A percentile compares a stretch with the other conserved stretches of the same genome.
Conservation (phyloP, 1,139 yeast genomes). For the Yamadazyma membranifaciens region DNA sequence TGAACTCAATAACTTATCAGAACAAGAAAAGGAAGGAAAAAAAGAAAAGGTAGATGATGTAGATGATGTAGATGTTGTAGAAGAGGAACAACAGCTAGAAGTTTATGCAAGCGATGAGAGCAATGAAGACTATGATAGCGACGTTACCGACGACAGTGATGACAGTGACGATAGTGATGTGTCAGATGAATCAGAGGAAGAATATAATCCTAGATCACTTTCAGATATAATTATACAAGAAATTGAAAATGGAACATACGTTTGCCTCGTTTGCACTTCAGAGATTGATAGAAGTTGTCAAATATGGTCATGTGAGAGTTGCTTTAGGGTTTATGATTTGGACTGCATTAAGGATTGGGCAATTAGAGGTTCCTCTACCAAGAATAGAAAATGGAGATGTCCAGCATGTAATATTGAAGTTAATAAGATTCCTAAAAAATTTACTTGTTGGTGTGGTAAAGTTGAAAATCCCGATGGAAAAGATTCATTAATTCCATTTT, state of each 20-base stretch:
- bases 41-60: neutral
- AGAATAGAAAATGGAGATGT: constrained; percentile 68
- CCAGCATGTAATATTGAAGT: constrained; percentile 74
- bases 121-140: no score
- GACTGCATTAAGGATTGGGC: constrained; percentile 87
- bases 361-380: constrained; percentile 61
- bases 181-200: constrained; percentile 13
- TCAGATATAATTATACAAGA: constrained; percentile 47
- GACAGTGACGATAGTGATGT: constrained; percentile 2
- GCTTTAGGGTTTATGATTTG: constrained; percentile 78
- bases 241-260: constrained; percentile 65
- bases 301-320: constrained; percentile 72
- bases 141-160: no score
- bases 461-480: constrained; percentile 57
- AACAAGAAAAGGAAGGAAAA: no score
- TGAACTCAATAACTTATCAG: no score
- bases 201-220: constrained; percentile 24
- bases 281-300: constrained; percentile 67
- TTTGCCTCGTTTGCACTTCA: constrained; percentile 81
- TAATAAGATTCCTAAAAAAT: constrained; percentile 52
- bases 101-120: neutral
- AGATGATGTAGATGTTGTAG: neutral
- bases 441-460: constrained; percentile 92
- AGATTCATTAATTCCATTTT: constrained; percentile 68
- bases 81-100: neutral